Evolutionary conservation across 2,329 filamentous ascomycete species (phyloP).

Genomic region (Cryphonectria radicalis): DNA sequence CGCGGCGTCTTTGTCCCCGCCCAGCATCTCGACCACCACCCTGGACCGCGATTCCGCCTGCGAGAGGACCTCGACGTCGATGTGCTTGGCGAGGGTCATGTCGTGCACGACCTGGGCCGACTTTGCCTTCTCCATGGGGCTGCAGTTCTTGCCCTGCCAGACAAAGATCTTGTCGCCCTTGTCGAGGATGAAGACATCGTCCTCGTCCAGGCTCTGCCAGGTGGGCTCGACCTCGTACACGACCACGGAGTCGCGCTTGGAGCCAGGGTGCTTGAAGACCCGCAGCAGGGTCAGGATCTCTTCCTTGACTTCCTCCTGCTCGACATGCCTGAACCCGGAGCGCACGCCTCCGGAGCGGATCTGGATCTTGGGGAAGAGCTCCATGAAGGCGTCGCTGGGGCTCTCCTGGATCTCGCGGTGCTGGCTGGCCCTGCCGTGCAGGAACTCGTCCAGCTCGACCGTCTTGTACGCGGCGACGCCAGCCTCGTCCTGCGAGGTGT

Average conservation of each 20-base stretch:
- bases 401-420: conserved; percentile 66
- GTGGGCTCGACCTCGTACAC: conserved; percentile 67
- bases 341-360: conserved; percentile 64
- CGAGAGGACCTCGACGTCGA: conserved; percentile 67
- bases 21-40: conserved; percentile 60
- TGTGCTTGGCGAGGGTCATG: conserved; percentile 65
- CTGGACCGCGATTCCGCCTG: conserved; percentile 61
- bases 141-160: conserved; percentile 69
- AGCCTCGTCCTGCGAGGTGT: conserved; percentile 71
- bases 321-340: conserved; percentile 68
- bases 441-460: conserved; percentile 70
- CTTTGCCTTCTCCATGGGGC: conserved; percentile 71
- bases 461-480: conserved; percentile 73
- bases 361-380: conserved; percentile 63
- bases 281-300: conserved; percentile 60
- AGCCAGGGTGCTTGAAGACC: conserved; percentile 63
- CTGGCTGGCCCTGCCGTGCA: conserved; percentile 64
- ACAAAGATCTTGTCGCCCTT: conserved; percentile 68
- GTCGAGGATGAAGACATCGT: conserved; percentile 69
- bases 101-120: conserved; percentile 70
- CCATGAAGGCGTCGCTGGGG: conserved; percentile 63
- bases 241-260: conserved; percentile 54
- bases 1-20: conserved; percentile 49
- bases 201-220: conserved; percentile 66
- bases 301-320: conserved; percentile 42